Evolutionary conservation across 768 basidiomycete genomes (phyloP), one percentile per base, ranked within the genome.

Genomic region (Hericium alpestre): DNA sequence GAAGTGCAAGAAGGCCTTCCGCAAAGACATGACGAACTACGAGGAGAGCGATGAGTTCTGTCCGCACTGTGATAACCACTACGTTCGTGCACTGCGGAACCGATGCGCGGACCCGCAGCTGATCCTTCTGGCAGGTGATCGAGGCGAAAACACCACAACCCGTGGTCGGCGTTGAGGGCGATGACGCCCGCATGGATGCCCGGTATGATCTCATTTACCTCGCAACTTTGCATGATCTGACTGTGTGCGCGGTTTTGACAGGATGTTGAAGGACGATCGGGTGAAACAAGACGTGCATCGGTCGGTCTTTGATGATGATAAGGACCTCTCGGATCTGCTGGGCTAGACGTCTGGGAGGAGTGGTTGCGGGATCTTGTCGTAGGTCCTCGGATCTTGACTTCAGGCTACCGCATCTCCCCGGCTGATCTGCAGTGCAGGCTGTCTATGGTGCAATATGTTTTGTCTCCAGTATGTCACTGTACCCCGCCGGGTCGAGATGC

Each of bases 21-120:
- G 94, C 61, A 98, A 99, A 74, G 93, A 97, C 71, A 93, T 97
- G 92, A 61, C 76, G 0, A 71, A 70, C 7, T 98, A 91, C 65
- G 95, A 98, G 64, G 95, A 99, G 69, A 93, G 92, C 66, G 94
- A 98, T 68, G 96, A 99, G 71, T 98, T 86, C 68, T 98, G 96
- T 68, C 96, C 95, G 0, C 88, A 96, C 71, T 97, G 96, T 67
- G 96, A 97, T 71, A 98, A 98, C 68, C 94, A 94, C 67, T 99
- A 94, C 69, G 96, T 95, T 67, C 64, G 88, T 76, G 16, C 13
- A 6, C 10, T 38, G 50, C n/a, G 40, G 38, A 39, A 20, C 10
- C 10, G 25, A n/a, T 38, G 20, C 18, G 6, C 7, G 9, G 39
- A 53, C 32, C 9, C 32, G 32, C 32, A 32, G 32, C 32, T 32